Conservation (phyloP, 176 grass and related monocot genomes). For the Carex pumila region DNA sequence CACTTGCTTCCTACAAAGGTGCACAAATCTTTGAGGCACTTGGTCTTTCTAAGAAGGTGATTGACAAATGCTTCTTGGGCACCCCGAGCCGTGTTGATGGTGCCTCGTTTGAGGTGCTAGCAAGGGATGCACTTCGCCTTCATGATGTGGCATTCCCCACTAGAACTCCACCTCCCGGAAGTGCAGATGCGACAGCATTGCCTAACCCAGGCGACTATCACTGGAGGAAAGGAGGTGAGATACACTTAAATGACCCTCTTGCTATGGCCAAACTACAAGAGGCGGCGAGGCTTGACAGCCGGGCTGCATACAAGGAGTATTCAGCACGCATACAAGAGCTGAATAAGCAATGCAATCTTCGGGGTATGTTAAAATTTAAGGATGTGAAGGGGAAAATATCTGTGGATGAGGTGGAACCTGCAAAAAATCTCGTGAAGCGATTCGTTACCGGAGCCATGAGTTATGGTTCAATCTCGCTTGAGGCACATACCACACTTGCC, state of each 20-base stretch:
- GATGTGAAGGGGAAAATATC: constrained; percentile 54
- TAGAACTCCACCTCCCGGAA: constrained; percentile 61
- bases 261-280: constrained; percentile 97
- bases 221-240: constrained; percentile 97
- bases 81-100: constrained; percentile 92
- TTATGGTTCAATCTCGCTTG: constrained; percentile 98
- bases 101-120: constrained; percentile 94
- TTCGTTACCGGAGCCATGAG: constrained; percentile 97
- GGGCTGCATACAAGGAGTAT: constrained; percentile 89
- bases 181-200: constrained; percentile 74
- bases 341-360: constrained; percentile 86
- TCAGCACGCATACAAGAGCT: constrained; percentile 90
- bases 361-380: constrained; percentile 97
- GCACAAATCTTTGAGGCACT: constrained; percentile 99
- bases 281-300: constrained; percentile 82
- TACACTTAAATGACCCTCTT: constrained; percentile 94
- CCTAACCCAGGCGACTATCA: constrained; percentile 93
- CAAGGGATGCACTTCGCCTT: constrained; percentile 72
- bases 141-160: constrained; percentile 85
- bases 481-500: constrained; percentile 94
- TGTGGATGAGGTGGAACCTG: constrained; percentile 86
- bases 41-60: constrained; percentile 79
- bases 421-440: constrained; percentile 85
- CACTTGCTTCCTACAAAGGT: constrained; percentile 98
- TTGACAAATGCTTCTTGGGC: constrained; percentile 81